Base-by-base conservation (phyloP, 2,329 filamentous ascomycete species). In the Sarocladiaceae sp. region DNA sequence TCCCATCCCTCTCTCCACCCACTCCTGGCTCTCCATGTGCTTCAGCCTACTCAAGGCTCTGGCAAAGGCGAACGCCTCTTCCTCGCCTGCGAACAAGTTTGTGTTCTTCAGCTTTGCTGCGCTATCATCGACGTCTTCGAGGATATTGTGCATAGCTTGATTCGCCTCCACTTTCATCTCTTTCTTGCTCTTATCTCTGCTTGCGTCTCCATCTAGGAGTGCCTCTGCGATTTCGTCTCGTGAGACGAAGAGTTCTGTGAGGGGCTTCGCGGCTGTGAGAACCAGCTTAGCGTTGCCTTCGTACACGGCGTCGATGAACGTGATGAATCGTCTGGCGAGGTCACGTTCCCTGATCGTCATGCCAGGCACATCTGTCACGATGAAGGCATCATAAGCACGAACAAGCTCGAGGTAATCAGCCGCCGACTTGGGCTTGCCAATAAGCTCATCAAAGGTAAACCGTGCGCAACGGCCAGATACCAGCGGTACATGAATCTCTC, bases 31-130 rank as follows among this genome's bases (percentile, higher is more conserved):
- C 18, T 91, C 90, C 94, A 99, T 99, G 70, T 97, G 91, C 52
- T 78, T 87, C 55, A 99, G 71, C 52, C 94, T 76, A 51, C 87
- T 92, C 59, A 97, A 68, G 1, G 94, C 94, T 51, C 94, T 77
- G 22, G 91, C 91, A 74, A 99, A 99, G 0, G 94, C 94, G 73
- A 99, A 99, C 0, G 90, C 82, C 71, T 99, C 94, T 73, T 99
- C 94, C 54, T 97, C 94, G 36, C 94, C 94, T 1, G 87, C 88
- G 68, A 99, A 99, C 35, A 97, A 82, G 58, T 82, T 89, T 37
- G 86, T 90, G 58, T 85, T 86, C 73, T 96, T 96, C 61, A 99
- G 76, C 69, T 88, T 86, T 48, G 84, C 78, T 73, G 94, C 92
- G 60, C 87, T 92, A 72, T 91, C 81, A 35, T 90, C 90, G 44